These are phyloP conservation scores for Chytriomyces confervae DNA, from an alignment of 192 early-diverging fungal species.

Conservation along the genomic window DNA sequence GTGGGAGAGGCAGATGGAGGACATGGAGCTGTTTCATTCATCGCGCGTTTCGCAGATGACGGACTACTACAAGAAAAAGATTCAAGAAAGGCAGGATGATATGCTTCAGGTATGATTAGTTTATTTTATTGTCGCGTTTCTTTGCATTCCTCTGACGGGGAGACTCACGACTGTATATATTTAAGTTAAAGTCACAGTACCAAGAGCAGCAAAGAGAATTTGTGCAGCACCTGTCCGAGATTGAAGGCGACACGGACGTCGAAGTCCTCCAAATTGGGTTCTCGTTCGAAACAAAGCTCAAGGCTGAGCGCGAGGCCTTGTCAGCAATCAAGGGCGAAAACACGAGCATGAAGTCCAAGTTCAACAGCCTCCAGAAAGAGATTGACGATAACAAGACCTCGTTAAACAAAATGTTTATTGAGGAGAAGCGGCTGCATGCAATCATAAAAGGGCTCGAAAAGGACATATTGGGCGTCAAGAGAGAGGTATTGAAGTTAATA, in stretches of 20 bases:
- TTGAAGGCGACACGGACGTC: slow-evolving; percentile 51
- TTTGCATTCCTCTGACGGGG: not conserved
- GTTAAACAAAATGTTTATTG: slow-evolving; percentile 46
- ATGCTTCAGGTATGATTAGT: slow-evolving; percentile 39
- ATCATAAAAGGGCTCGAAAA: slow-evolving; percentile 58
- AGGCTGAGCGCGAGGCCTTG: slow-evolving; percentile 49
- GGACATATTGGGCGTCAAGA: slow-evolving; percentile 56
- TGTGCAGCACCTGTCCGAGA: slow-evolving; percentile 37
- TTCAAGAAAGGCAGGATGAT: slow-evolving; percentile 53
- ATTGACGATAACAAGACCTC: slow-evolving; percentile 62
- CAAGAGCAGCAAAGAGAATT: slow-evolving; percentile 28
- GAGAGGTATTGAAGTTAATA: slow-evolving; percentile 45
- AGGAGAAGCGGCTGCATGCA: slow-evolving; percentile 50
- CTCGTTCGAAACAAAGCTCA: slow-evolving; percentile 53
- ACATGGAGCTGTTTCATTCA: slow-evolving; percentile 39
- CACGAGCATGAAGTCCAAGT: slow-evolving; percentile 48
- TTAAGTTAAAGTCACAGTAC: slow-evolving; percentile 32
- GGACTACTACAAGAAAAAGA: slow-evolving; percentile 48
- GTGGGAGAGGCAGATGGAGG: slow-evolving; percentile 55
- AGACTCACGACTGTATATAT: not conserved
- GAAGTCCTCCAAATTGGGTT: slow-evolving; percentile 54
- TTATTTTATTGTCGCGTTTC: not conserved
- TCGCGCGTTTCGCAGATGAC: slow-evolving; percentile 45
- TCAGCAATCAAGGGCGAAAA: slow-evolving; percentile 54
- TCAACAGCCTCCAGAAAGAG: slow-evolving; percentile 45